These are phyloP conservation scores for Symbiodinium pilosum DNA, from an alignment of 73 alveolate species.

Conservation along the genomic window DNA sequence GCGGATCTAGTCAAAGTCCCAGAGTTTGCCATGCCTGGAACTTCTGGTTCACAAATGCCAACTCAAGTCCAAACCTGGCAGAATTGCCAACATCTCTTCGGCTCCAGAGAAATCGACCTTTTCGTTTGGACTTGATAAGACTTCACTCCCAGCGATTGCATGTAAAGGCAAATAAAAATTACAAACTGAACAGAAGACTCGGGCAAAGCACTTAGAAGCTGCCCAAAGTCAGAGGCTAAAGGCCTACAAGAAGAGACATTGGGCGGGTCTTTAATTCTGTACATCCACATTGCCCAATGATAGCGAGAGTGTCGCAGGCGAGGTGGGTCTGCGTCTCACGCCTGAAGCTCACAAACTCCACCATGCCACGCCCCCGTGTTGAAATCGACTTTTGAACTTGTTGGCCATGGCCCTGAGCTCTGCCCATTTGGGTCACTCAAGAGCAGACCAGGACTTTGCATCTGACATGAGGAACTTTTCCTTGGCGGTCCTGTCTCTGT, in stretches of 20 bases:
- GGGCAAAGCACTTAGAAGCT: not conserved
- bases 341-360: conserved; percentile 16
- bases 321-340: not conserved
- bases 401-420: not conserved
- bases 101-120: too few species aligned
- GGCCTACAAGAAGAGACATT: not conserved
- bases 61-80: not conserved
- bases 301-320: not conserved
- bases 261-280: not conserved
- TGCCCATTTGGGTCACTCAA: not conserved
- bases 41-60: not conserved
- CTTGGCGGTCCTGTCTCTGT: not conserved
- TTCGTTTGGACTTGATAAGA: too few species aligned
- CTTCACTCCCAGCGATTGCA: too few species aligned
- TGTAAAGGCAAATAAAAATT: too few species aligned
- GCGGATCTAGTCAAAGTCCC: not conserved
- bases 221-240: not conserved
- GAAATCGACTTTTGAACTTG: not conserved
- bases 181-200: too few species aligned
- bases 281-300: too few species aligned
- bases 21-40: not conserved
- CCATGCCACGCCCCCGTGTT: too few species aligned
- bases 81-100: too few species aligned
- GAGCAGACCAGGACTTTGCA: not conserved
- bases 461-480: conserved; percentile 3